phyloP scores from a whole-genome alignment of 2,329 filamentous ascomycete species.

The Neopestalotiopsis rosae region DNA sequence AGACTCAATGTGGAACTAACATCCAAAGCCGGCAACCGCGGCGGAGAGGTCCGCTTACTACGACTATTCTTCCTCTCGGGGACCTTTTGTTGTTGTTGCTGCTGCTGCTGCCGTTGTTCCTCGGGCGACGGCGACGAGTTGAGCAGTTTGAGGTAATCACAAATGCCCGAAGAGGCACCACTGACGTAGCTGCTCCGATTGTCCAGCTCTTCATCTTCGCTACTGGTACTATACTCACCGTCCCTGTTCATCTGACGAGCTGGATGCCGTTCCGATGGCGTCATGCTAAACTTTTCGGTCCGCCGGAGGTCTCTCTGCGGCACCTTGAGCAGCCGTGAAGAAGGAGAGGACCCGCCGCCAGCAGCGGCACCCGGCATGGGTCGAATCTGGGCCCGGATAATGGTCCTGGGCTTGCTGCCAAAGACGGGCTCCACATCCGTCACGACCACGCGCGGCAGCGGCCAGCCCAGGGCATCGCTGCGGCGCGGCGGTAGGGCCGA shows the following conservation, averaged over 20 bases:
- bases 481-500: neutral
- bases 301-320: neutral
- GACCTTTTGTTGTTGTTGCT: no score
- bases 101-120: neutral
- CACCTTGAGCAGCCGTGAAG: neutral
- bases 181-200: neutral
- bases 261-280: neutral
- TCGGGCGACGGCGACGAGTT: neutral
- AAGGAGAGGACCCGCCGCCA: neutral
- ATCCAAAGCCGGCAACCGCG: neutral
- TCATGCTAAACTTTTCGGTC: slow-evolving; percentile 4
- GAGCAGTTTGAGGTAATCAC: neutral
- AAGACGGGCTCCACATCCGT: neutral
- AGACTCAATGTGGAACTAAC: neutral
- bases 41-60: neutral
- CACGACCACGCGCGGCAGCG: neutral
- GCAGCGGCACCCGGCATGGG: neutral
- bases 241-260: neutral
- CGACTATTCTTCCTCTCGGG: neutral
- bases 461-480: neutral
- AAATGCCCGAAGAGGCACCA: slow-evolving; percentile 7
- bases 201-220: neutral
- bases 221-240: neutral
- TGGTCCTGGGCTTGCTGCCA: neutral
- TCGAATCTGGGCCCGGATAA: neutral